A percentile compares a stretch with the other conserved stretches of the same genome.
Evolutionary conservation across 176 grass and related monocot genomes (phyloP).

Genomic region (Phyllostachys edulis): DNA sequence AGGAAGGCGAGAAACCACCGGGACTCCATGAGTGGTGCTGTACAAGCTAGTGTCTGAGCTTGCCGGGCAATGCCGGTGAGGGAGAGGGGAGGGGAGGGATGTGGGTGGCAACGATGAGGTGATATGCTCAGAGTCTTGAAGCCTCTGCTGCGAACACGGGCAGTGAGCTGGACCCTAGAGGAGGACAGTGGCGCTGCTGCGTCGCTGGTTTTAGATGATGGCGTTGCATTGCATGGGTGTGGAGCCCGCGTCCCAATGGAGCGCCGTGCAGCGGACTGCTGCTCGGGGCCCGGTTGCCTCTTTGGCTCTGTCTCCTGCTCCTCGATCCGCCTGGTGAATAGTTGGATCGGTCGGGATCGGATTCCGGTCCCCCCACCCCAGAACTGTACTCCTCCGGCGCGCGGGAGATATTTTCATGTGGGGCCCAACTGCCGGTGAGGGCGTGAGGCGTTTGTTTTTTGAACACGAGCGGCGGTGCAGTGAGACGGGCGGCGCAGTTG

Average conservation of each 20-base stretch:
- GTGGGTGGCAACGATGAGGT: background rate
- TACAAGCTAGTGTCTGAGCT: background rate
- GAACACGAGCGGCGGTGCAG: background rate
- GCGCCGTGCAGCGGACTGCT: background rate
- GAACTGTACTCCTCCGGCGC: background rate
- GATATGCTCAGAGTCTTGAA: constrained; percentile 2
- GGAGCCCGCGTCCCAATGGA: constrained; percentile 20
- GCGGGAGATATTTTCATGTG: constrained; percentile 24
- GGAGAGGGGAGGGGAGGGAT: background rate
- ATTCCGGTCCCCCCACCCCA: constrained; percentile 2
- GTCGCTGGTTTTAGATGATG: constrained; percentile 39
- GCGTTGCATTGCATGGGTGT: constrained; percentile 16
- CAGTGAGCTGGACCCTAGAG: constrained; percentile 56
- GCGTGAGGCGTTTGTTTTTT: background rate
- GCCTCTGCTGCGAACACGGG: background rate
- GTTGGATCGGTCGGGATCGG: constrained; percentile 27
- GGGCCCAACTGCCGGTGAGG: background rate
- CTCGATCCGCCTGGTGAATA: constrained; percentile 7
- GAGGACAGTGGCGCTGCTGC: constrained; percentile 22
- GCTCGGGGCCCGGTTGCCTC: background rate
- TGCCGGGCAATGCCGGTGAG: background rate
- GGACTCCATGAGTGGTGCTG: constrained; percentile 8
- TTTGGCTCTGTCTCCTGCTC: background rate
- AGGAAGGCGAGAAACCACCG: background rate
- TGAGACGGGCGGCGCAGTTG: background rate